Evolutionary conservation across 2,329 filamentous ascomycete genomes (phyloP), one percentile per base, ranked within the genome.

Genomic region (Paecilomyces niveus): DNA sequence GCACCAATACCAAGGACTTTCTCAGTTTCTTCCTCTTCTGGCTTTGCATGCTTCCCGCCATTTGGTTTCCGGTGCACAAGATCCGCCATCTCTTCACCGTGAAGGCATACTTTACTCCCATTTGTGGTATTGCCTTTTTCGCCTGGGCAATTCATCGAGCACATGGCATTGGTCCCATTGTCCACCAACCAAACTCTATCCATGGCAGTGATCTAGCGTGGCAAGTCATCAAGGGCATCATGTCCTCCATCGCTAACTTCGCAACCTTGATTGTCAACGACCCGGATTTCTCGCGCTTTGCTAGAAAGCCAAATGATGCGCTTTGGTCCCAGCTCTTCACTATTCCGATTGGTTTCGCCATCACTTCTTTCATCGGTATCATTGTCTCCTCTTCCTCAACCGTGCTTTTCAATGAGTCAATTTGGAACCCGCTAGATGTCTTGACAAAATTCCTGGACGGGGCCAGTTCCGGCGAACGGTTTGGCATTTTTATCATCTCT

Each of bases 191-290:
- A 0, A 82, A 83, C 53, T 83, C 77, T 3, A 74, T 85, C 3
- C 75, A 84, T 3, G 92, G 92, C 29, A 87, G 83, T 60, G 81
- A 81, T 0, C 80, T 96, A 3, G 90, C 80, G 1, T 97, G 92
- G 92, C 84, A 86, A 24, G 86, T 96, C 59, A 83, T 97, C 60
- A 88, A 87, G 61, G 90, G 90, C 39, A 87, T 96, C 74, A 96
- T 96, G 91, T 87, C 83, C 24, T 87, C 89, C 3, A 92, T 97
- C 63, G 89, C 90, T 66, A 96, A 96, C 76, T 96, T 96, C 69
- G 89, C 91, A 1, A 91, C 92, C 0, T 81, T 96, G 33, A 94
- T 96, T 64, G 78, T 82, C 63, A 84, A 95, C 71, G 87, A 90
- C 64, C 89, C 89, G 0, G 91, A 96, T 69, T 96, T 96, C 72